Evolutionary conservation across 2,329 filamentous ascomycete species (phyloP).

Genomic region (Fusarium nodosum): DNA sequence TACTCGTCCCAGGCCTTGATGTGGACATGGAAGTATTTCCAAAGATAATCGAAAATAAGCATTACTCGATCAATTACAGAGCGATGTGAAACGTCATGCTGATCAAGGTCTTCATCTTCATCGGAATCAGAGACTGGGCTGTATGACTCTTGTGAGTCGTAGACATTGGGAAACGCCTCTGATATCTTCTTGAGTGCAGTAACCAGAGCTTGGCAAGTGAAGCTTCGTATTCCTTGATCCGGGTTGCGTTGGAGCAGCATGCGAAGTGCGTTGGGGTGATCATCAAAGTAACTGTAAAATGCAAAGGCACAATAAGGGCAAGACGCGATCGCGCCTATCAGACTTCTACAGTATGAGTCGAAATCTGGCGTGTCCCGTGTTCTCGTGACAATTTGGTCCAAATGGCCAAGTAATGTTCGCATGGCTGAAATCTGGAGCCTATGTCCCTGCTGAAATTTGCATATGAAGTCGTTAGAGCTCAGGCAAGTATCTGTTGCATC

Average conservation of each 20-base stretch:
- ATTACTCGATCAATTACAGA: slow-evolving; percentile 58
- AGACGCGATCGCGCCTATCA: slow-evolving; percentile 62
- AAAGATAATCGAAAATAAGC: slow-evolving; percentile 68
- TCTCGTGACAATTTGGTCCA: slow-evolving; percentile 82
- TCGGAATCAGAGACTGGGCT: slow-evolving; percentile 49
- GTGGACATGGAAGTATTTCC: slow-evolving; percentile 71
- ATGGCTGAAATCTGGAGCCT: slow-evolving; percentile 65
- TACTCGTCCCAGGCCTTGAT: slow-evolving; percentile 81
- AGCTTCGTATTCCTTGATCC: slow-evolving; percentile 67
- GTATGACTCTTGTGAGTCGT: slow-evolving; percentile 52
- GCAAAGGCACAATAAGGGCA: slow-evolving; percentile 68
- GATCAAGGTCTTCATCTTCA: slow-evolving; percentile 46
- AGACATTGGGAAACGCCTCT: slow-evolving; percentile 60
- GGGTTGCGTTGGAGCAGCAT: slow-evolving; percentile 74
- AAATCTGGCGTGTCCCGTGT: slow-evolving; percentile 77
- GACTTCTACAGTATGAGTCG: slow-evolving; percentile 64
- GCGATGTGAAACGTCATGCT: slow-evolving; percentile 1
- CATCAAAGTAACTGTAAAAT: slow-evolving; percentile 72
- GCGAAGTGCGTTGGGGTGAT: slow-evolving; percentile 69
- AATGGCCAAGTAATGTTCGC: slow-evolving; percentile 70
- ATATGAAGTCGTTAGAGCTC: slow-evolving; percentile 20
- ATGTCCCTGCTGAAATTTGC: slow-evolving; percentile 32
- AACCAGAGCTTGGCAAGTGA: slow-evolving; percentile 66
- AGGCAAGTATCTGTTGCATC: slow-evolving; percentile 7
- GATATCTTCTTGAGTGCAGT: slow-evolving; percentile 67